Percentiles rank a stretch among this genome's conserved stretches.
Evolutionary conservation across 371 early-diverging fungal genomes (phyloP).

Genomic region (Dichotomocladium elegans): DNA sequence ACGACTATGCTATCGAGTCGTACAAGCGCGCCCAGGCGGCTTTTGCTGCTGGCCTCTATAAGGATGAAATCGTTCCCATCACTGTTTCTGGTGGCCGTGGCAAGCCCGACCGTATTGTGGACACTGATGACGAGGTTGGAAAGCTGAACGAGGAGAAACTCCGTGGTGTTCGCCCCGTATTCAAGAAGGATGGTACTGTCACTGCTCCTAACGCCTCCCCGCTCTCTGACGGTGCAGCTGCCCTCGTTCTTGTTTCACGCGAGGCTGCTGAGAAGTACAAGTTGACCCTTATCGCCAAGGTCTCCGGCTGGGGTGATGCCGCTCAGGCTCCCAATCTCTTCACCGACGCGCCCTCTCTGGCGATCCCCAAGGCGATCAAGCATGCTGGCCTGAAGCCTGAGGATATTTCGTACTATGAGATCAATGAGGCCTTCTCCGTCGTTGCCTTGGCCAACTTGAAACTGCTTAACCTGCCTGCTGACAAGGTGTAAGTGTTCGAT

Average conservation of each 20-base stretch:
- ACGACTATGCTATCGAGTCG: conserved; percentile 83
- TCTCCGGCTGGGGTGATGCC: conserved; percentile 74
- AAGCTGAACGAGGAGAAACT: conserved; percentile 79
- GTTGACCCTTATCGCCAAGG: conserved; percentile 72
- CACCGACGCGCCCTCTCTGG: conserved; percentile 90
- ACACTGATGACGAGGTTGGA: conserved; percentile 73
- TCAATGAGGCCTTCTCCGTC: conserved; percentile 98
- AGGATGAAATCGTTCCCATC: conserved; percentile 87
- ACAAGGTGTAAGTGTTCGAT: conserved; percentile 61
- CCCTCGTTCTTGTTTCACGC: conserved; percentile 83
- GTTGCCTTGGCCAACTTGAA: conserved; percentile 91
- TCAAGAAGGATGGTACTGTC: conserved; percentile 85
- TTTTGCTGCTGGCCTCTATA: conserved; percentile 66
- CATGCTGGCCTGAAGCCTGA: conserved; percentile 67
- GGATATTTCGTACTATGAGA: conserved; percentile 82
- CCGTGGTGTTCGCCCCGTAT: conserved; percentile 85
- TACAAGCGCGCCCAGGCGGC: conserved; percentile 91
- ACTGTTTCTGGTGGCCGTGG: conserved; percentile 80
- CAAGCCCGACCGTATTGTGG: conserved; percentile 78
- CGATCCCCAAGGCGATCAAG: conserved; percentile 88
- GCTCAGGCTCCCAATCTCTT: conserved; percentile 83
- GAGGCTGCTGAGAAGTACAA: conserved; percentile 71
- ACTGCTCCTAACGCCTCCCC: conserved; percentile 96
- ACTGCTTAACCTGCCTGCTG: conserved; percentile 65
- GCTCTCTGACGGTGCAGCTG: conserved; percentile 93